phyloP scores from a whole-genome alignment of 768 basidiomycete species.

The Tulasnella sp. region DNA sequence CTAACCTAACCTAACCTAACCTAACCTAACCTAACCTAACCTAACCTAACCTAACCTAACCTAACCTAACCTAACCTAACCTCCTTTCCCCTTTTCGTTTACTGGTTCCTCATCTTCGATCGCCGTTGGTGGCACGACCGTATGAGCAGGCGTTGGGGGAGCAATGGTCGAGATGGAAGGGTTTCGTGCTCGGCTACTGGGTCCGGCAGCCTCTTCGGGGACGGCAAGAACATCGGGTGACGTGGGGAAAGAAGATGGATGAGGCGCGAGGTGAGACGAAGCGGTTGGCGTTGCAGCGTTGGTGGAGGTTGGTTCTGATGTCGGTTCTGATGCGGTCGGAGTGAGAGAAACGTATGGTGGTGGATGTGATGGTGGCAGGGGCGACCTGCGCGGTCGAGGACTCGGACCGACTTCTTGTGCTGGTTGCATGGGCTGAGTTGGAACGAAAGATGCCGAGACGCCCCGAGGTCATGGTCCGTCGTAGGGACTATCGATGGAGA shows the following conservation, averaged over 20 bases:
- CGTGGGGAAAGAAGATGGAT: not conserved
- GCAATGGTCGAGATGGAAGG: conserved; percentile 9
- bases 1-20: not conserved
- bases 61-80: no score
- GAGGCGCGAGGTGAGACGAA: not conserved
- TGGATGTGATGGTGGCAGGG: conserved; percentile 14
- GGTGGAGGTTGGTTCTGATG: not conserved
- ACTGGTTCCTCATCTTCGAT: no score
- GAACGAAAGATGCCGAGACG: no score
- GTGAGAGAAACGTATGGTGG: conserved; percentile 14
- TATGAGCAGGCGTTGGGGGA: conserved; percentile 2
- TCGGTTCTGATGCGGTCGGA: conserved; percentile 16
- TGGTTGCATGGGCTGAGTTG: no score
- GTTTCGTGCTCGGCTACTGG: conserved; percentile 4
- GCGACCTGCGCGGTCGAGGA: not conserved
- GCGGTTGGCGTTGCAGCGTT: not conserved
- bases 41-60: no score
- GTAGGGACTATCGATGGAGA: no score
- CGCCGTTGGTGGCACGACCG: not conserved
- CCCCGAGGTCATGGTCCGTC: no score
- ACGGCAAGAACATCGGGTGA: not conserved
- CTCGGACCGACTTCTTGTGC: not conserved
- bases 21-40: not conserved
- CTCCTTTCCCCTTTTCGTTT: no score
- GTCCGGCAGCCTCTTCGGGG: not conserved